Percentiles rank a stretch among this genome's conserved stretches.
phyloP scores from a whole-genome alignment of 345 rosid species.

The Orychophragmus violaceus region DNA sequence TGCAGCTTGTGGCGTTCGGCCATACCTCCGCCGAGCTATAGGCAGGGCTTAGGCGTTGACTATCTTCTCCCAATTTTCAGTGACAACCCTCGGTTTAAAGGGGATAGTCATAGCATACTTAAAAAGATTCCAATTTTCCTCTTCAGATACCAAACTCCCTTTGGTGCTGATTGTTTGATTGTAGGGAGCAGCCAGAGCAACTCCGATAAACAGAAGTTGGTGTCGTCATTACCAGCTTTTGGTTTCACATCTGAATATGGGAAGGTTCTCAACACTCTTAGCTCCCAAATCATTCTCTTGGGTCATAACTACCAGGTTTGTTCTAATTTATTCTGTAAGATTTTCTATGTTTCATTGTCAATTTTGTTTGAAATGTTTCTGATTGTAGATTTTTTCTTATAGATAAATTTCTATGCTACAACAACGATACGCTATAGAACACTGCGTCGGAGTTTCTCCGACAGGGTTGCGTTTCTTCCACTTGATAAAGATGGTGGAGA shows the following conservation, averaged over 20 bases:
- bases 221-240: not conserved
- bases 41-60: not conserved
- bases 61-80: not conserved
- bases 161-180: not conserved
- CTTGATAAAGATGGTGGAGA: not conserved
- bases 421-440: not conserved
- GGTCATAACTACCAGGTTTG: not conserved
- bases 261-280: not conserved
- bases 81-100: not conserved
- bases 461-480: not conserved
- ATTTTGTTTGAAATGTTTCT: not conserved
- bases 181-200: not conserved
- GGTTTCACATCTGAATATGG: not conserved
- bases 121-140: not conserved
- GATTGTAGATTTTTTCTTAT: not conserved
- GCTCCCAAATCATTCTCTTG: conserved; percentile 3
- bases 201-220: not conserved
- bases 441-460: not conserved
- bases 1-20: conserved; percentile 1
- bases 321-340: not conserved
- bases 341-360: not conserved
- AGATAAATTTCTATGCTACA: not conserved
- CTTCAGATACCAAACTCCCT: not conserved
- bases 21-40: not conserved
- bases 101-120: not conserved